Percentiles rank a stretch among this genome's conserved stretches.
phyloP scores from a whole-genome alignment of 2,329 filamentous ascomycete genomes.

The Clarireedia monteithiana region DNA sequence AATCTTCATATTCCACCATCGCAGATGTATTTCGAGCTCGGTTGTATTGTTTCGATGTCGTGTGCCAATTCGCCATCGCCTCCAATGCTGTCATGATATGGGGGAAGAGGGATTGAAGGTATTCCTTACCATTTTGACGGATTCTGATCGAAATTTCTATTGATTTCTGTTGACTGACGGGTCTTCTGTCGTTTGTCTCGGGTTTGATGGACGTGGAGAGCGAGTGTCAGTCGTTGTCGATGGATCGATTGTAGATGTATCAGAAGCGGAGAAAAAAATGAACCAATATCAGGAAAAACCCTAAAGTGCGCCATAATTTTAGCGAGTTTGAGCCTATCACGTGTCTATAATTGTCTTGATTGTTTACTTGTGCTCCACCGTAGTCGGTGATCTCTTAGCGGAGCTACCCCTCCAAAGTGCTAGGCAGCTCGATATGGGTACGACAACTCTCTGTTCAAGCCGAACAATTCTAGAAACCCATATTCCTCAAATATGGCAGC shows the following conservation, averaged over 20 bases:
- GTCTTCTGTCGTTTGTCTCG: slow-evolving; percentile 27
- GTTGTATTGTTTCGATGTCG: slow-evolving; percentile 18
- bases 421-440: background rate
- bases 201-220: slow-evolving; percentile 29
- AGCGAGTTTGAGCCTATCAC: slow-evolving; percentile 12
- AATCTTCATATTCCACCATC: slow-evolving; percentile 4
- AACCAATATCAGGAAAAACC: slow-evolving; percentile 6
- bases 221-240: slow-evolving; percentile 31
- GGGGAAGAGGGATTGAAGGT: slow-evolving; percentile 4
- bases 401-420: background rate
- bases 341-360: background rate
- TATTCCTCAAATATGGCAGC: slow-evolving; percentile 43
- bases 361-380: too few relatives aligned
- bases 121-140: slow-evolving; percentile 62
- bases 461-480: background rate
- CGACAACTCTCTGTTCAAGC: background rate
- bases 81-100: background rate
- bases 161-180: slow-evolving; percentile 26
- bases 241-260: slow-evolving; percentile 15
- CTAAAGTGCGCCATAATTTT: slow-evolving; percentile 11
- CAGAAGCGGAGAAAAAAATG: slow-evolving; percentile 12
- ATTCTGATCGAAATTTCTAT: slow-evolving; percentile 37
- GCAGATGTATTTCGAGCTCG: slow-evolving; percentile 8
- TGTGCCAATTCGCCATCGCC: slow-evolving; percentile 24
- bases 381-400: background rate